A percentile compares a stretch with the other conserved stretches of the same genome.
Evolutionary conservation across 2,329 filamentous ascomycete species (phyloP).

Genomic region (Beauveria sp.): DNA sequence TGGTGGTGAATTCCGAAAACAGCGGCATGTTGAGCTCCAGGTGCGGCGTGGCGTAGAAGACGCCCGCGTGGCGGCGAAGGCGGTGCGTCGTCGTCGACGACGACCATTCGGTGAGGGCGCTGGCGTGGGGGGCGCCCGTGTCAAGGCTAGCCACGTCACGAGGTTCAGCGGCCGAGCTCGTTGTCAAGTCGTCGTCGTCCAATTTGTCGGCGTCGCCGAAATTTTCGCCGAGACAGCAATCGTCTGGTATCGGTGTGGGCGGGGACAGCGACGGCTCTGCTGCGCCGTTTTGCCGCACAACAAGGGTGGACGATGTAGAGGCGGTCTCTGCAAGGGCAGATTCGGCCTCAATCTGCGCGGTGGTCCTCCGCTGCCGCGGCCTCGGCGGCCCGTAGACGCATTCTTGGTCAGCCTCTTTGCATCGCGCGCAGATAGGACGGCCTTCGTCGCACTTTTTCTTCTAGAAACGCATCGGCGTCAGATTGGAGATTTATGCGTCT

Average conservation of each 20-base stretch:
- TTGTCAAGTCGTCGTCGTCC: not conserved
- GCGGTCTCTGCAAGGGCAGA: not conserved
- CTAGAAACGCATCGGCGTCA: slow-evolving; percentile 22
- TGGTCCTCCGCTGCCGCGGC: slow-evolving; percentile 27
- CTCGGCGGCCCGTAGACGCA: slow-evolving; percentile 44
- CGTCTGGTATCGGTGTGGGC: not conserved
- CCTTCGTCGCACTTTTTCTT: slow-evolving; percentile 53
- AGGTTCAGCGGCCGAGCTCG: no score
- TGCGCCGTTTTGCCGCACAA: not conserved
- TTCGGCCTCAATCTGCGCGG: slow-evolving; percentile 12
- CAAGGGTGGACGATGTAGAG: slow-evolving; percentile 15
- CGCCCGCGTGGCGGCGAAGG: slow-evolving; percentile 8
- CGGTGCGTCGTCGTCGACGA: not conserved
- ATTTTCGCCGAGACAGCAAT: not conserved
- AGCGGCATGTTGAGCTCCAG: slow-evolving; percentile 45
- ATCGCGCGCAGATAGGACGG: slow-evolving; percentile 43
- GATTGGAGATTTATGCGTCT: no score
- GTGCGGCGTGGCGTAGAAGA: slow-evolving; percentile 21
- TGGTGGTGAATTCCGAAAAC: slow-evolving; percentile 51
- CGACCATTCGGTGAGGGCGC: not conserved
- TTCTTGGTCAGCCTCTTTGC: slow-evolving; percentile 38
- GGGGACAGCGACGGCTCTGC: no score
- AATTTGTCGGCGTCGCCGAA: no score
- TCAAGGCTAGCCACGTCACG: not conserved
- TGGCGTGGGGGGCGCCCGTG: no score